phyloP scores from a whole-genome alignment of 306 rosid species.

The Geum urbanum region DNA sequence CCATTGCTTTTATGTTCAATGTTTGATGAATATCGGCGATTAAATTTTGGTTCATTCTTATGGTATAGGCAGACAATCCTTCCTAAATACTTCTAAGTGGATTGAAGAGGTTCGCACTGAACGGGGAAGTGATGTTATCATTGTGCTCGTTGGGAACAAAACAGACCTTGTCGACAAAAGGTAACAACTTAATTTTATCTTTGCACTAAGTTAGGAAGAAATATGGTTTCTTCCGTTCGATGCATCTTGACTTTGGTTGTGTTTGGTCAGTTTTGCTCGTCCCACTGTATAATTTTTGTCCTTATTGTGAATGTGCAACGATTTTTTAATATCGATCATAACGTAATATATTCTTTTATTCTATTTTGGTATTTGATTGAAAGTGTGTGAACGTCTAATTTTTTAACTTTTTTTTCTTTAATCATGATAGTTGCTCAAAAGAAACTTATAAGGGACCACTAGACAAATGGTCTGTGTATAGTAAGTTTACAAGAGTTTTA shows the following conservation, averaged over 20 bases:
- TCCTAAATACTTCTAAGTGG: constrained; percentile 78
- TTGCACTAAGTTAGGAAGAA: not conserved
- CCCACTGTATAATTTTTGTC: not conserved
- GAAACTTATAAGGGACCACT: too few species aligned
- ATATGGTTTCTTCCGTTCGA: not conserved
- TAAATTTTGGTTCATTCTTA: not conserved
- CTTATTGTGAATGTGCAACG: too few species aligned
- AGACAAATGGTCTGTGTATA: not conserved
- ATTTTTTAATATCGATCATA: too few species aligned
- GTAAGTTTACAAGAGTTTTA: not conserved
- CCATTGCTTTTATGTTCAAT: not conserved
- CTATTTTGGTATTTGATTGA: too few species aligned
- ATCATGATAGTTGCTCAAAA: too few species aligned
- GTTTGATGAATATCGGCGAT: not conserved
- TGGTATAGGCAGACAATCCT: constrained; percentile 64
- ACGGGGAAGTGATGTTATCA: constrained; percentile 80
- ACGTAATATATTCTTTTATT: too few species aligned
- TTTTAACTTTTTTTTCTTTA: too few species aligned
- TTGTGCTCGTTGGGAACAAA: constrained; percentile 86
- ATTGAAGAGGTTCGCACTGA: constrained; percentile 92
- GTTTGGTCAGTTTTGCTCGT: not conserved
- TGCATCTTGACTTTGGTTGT: not conserved
- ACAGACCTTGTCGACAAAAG: constrained; percentile 93
- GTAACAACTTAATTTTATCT: constrained; percentile 33
- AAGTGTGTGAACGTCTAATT: too few species aligned